phyloP scores from a whole-genome alignment of 2,329 filamentous ascomycete species.

The Berkeleyomyces rouxiae region DNA sequence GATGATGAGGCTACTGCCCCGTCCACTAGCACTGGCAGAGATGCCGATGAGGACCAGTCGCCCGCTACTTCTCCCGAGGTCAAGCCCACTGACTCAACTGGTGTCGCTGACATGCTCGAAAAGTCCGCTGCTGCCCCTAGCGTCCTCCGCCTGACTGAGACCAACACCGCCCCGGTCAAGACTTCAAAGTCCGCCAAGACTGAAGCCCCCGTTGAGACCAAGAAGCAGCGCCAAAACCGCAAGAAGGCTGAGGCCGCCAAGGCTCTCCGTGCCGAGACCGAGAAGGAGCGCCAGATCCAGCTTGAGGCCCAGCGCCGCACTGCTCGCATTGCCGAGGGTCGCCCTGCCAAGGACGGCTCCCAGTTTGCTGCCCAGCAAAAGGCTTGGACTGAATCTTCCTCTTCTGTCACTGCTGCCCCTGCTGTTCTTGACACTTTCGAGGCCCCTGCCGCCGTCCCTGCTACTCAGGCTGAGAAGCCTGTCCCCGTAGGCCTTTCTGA shows the following conservation, averaged over 20 bases:
- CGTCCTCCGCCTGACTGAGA: slow-evolving; percentile 51
- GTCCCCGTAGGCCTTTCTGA: slow-evolving; percentile 33
- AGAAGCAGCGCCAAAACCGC: slow-evolving; percentile 90
- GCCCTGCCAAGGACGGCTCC: slow-evolving; percentile 66
- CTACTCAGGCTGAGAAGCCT: slow-evolving; percentile 25
- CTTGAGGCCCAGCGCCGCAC: slow-evolving; percentile 70
- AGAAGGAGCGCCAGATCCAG: slow-evolving; percentile 58
- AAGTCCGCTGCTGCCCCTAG: slow-evolving; percentile 48
- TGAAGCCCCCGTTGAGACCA: slow-evolving; percentile 57
- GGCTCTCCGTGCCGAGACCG: slow-evolving; percentile 55
- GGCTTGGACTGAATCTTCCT: slow-evolving; percentile 26
- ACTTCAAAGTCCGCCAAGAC: slow-evolving; percentile 46
- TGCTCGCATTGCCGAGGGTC: slow-evolving; percentile 67
- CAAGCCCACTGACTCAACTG: slow-evolving; percentile 40
- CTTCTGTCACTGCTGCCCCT: slow-evolving; percentile 21
- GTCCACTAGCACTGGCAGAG: slow-evolving; percentile 55
- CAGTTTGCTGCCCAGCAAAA: slow-evolving; percentile 32
- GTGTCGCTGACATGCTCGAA: slow-evolving; percentile 87
- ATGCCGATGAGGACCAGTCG: slow-evolving; percentile 70
- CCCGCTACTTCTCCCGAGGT: slow-evolving; percentile 49
- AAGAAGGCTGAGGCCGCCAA: slow-evolving; percentile 75
- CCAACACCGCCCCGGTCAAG: slow-evolving; percentile 43
- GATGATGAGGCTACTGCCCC: slow-evolving; percentile 32
- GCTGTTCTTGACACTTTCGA: slow-evolving; percentile 36
- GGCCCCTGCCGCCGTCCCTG: slow-evolving; percentile 21